phyloP scores from a whole-genome alignment of 78 protist genomes.

The Polysphondylium violaceum region DNA sequence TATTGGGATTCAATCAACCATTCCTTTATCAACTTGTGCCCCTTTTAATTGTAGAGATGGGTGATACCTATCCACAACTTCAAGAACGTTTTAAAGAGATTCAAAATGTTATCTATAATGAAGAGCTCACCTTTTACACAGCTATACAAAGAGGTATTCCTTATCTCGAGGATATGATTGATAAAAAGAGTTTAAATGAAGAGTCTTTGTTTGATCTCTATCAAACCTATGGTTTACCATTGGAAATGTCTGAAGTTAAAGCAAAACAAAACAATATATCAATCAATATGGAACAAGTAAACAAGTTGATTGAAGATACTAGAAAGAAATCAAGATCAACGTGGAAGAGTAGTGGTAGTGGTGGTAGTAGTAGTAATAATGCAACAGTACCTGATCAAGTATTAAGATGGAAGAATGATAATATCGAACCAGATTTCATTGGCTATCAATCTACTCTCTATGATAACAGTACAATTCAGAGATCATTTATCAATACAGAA shows the following conservation, averaged over 20 bases:
- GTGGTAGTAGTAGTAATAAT: no score
- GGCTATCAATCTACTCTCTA: constrained; percentile 16
- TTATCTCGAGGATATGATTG: constrained; percentile 26
- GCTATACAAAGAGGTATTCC: constrained; percentile 62
- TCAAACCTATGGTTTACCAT: constrained; percentile 71
- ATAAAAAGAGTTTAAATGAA: background rate
- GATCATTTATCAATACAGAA: constrained; percentile 17
- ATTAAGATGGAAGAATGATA: constrained; percentile 47
- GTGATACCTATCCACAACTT: constrained; percentile 57
- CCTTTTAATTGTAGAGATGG: constrained; percentile 31
- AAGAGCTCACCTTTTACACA: constrained; percentile 44
- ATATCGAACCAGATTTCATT: constrained; percentile 12
- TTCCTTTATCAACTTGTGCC: constrained; percentile 41
- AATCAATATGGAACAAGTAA: constrained; percentile 33
- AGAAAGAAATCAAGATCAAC: constrained; percentile 57
- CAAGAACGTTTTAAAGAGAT: constrained; percentile 21
- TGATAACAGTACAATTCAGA: background rate
- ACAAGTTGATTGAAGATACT: constrained; percentile 23
- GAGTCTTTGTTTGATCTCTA: constrained; percentile 22
- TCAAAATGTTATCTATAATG: constrained; percentile 56
- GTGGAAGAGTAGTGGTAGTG: no score
- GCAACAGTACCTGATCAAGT: constrained; percentile 4
- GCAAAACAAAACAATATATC: constrained; percentile 37
- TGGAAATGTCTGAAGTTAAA: constrained; percentile 61
- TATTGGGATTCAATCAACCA: constrained; percentile 61